Evolutionary conservation across 768 basidiomycete genomes (phyloP).

Genomic region (Infundibulicybe gibba): DNA sequence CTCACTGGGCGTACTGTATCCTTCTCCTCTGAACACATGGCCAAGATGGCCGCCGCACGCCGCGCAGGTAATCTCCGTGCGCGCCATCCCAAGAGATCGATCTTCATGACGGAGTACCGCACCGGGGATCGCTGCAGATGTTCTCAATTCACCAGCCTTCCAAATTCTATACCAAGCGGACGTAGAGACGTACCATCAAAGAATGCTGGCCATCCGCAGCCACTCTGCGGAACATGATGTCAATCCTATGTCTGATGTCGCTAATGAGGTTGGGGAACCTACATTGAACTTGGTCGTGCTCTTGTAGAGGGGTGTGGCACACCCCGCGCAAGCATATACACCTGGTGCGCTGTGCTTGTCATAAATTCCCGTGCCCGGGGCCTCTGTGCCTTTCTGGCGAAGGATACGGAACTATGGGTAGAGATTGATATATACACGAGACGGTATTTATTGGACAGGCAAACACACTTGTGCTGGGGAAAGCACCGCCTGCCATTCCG

Average conservation of each 20-base stretch:
- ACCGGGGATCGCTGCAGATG: conserved; percentile 75
- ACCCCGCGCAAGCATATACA: conserved; percentile 76
- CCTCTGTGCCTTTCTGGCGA: conserved; percentile 85
- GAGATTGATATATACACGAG: not conserved
- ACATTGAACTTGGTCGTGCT: conserved; percentile 85
- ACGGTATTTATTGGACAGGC: too few relatives aligned
- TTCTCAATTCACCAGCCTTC: not conserved
- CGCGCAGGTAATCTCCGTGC: conserved; percentile 86
- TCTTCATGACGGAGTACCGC: conserved; percentile 83
- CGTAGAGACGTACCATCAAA: conserved; percentile 63
- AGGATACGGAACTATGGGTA: conserved; percentile 72
- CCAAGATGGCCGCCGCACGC: conserved; percentile 93
- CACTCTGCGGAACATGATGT: conserved; percentile 42
- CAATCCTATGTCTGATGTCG: not conserved
- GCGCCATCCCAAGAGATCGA: conserved; percentile 54
- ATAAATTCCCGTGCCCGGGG: conserved; percentile 74
- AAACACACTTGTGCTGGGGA: conserved; percentile 72
- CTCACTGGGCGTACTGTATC: conserved; percentile 74
- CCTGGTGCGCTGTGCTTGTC: conserved; percentile 66
- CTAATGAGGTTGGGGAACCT: conserved; percentile 7
- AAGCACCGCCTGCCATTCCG: conserved; percentile 83
- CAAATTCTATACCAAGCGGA: not conserved
- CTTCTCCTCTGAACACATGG: conserved; percentile 94
- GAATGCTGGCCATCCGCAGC: conserved; percentile 98
- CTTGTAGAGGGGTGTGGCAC: conserved; percentile 82